These are phyloP conservation scores for Mortierella sp. DNA, from an alignment of 371 early-diverging fungal species.

Conservation along the genomic window DNA sequence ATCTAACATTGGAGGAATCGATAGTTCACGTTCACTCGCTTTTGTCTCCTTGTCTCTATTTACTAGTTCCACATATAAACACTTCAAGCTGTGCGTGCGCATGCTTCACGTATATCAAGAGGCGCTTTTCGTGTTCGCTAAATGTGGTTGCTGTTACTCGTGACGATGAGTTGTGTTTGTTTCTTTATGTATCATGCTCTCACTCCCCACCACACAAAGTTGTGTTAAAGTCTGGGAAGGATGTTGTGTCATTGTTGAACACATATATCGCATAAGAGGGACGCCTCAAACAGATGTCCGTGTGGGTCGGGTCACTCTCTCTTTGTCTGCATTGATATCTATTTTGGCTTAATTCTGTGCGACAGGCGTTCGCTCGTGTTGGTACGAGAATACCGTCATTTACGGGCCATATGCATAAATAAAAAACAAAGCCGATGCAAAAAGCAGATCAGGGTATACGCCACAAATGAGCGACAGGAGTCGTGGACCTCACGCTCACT, in stretches of 20 bases:
- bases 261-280: neutral
- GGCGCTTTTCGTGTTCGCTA: neutral
- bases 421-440: neutral
- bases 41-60: neutral
- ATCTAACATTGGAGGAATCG: neutral
- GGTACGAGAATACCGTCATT: neutral
- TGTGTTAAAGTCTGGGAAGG: neutral
- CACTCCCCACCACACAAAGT: neutral
- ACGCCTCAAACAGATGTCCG: slow-evolving; percentile 5
- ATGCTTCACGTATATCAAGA: neutral
- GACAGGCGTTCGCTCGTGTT: neutral
- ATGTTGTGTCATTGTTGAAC: neutral
- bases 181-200: neutral
- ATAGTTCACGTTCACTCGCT: neutral
- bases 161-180: neutral
- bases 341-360: slow-evolving; percentile 13
- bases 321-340: no score
- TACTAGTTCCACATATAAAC: neutral
- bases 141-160: neutral
- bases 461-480: no score
- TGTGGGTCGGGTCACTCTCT: slow-evolving; percentile 5
- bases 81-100: slow-evolving; percentile 13
- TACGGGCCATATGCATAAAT: neutral
- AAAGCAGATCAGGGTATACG: neutral
- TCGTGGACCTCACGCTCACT: no score